phyloP scores from a whole-genome alignment of 2,329 filamentous ascomycete species.

The Bertia moriformis region DNA sequence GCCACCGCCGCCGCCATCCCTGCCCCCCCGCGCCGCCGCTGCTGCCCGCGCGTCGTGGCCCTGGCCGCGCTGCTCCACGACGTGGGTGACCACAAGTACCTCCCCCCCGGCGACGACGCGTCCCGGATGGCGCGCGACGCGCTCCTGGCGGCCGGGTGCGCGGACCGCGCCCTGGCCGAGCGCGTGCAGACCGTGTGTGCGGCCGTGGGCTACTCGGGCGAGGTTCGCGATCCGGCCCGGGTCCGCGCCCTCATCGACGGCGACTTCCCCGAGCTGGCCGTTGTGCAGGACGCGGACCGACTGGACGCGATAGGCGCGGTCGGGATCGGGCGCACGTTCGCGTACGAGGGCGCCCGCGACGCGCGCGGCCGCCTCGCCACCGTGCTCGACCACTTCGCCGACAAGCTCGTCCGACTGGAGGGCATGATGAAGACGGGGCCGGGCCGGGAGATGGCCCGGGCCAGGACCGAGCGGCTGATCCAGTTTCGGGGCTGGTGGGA shows the following conservation, averaged over 20 bases:
- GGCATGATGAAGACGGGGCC: conserved; percentile 49
- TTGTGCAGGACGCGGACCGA: conserved; percentile 85
- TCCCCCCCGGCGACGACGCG: conserved; percentile 36
- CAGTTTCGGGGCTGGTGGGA: conserved; percentile 43
- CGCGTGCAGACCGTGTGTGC: conserved; percentile 60
- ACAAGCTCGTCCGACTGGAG: conserved; percentile 56
- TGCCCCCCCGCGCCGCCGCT: not conserved
- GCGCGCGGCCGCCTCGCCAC: conserved; percentile 37
- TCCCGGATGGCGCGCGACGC: conserved; percentile 34
- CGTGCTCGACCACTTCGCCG: conserved; percentile 61
- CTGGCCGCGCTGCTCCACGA: conserved; percentile 73
- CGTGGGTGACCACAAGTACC: conserved; percentile 75
- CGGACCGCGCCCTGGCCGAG: conserved; percentile 38
- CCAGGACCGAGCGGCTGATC: conserved; percentile 34
- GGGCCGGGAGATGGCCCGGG: conserved; percentile 34
- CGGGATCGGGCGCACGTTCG: conserved; percentile 66
- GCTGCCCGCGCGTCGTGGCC: conserved; percentile 29
- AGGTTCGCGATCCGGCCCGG: conserved; percentile 47
- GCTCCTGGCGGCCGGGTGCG: conserved; percentile 41
- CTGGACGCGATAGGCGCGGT: conserved; percentile 83
- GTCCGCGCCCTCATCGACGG: conserved; percentile 44
- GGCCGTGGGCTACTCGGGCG: conserved; percentile 65
- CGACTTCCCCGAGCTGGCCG: conserved; percentile 57
- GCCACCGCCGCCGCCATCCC: no score
- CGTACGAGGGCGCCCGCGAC: conserved; percentile 54